Conservation (phyloP, 1,139 yeast genomes). For the Geotrichum aggregatum region DNA sequence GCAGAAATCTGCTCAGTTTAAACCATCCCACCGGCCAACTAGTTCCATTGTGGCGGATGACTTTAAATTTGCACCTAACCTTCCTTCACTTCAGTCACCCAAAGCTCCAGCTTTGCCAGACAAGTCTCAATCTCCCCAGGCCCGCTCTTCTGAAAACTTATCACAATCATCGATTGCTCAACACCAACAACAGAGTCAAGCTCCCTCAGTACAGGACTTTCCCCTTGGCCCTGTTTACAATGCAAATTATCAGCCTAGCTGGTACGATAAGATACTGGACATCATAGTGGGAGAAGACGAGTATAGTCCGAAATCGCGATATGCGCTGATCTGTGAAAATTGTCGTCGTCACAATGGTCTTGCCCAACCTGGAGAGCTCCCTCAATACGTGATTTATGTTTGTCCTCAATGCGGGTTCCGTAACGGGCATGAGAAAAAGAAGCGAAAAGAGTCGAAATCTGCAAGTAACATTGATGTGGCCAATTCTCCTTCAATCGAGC, state of each 20-base stretch:
- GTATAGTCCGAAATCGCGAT: conserved; percentile 56
- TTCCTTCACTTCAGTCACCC: conserved; percentile 8
- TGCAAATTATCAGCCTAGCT: conserved; percentile 30
- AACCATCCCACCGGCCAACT: neutral
- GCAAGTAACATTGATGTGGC: neutral
- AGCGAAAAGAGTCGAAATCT: neutral
- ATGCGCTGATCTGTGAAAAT: conserved; percentile 65
- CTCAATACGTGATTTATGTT: conserved; percentile 53
- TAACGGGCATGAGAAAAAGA: conserved; percentile 41
- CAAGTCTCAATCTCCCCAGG: conserved; percentile 9
- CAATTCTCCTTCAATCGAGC: neutral
- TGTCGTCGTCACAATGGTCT: conserved; percentile 75
- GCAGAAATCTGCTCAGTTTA: neutral
- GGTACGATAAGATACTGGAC: conserved; percentile 47
- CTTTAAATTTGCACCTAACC: conserved; percentile 17
- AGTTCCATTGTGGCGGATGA: conserved; percentile 1
- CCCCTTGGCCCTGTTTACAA: conserved; percentile 11
- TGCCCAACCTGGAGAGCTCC: conserved; percentile 68
- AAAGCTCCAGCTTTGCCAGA: neutral
- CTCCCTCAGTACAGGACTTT: neutral
- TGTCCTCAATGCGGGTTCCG: conserved; percentile 71
- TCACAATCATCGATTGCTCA: conserved; percentile 9
- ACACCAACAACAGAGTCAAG: neutral
- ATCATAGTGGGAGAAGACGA: conserved; percentile 69
- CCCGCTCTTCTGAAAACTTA: neutral